These are phyloP conservation scores for Ophiostoma novo-ulmi DNA, from an alignment of 2,329 filamentous ascomycete genomes.

Conservation along the genomic window DNA sequence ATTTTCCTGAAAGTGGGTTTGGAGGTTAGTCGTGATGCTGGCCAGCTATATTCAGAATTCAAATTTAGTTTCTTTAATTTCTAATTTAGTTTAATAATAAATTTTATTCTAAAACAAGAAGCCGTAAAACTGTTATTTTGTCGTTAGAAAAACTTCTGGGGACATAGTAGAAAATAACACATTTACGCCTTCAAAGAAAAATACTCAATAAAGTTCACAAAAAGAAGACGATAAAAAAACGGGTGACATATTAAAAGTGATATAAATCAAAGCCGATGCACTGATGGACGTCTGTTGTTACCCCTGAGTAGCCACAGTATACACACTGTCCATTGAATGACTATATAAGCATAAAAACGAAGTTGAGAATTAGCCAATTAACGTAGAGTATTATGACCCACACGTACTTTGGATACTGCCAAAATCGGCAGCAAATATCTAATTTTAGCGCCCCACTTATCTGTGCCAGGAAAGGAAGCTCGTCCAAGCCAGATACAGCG, in stretches of 20 bases:
- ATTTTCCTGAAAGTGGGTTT: slow-evolving; percentile 1
- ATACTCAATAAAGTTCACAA: not conserved
- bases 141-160: too few species aligned
- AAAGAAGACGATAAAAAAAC: not conserved
- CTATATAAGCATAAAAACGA: not conserved
- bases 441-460: not conserved
- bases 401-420: not conserved
- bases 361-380: not conserved
- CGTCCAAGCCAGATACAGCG: not conserved
- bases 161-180: not conserved
- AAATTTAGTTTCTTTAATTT: too few species aligned
- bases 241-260: not conserved
- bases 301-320: not conserved
- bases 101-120: too few species aligned
- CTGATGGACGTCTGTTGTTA: not conserved
- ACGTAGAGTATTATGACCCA: not conserved
- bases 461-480: not conserved
- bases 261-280: not conserved
- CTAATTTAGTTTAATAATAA: too few species aligned
- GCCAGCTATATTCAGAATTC: too few species aligned
- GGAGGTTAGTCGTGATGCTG: too few species aligned
- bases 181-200: not conserved
- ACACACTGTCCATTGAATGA: not conserved
- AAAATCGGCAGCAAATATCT: not conserved
- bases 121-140: too few species aligned